Base-by-base conservation (phyloP, 2,329 filamentous ascomycete genomes). In the Davidsoniella eucalypti region DNA sequence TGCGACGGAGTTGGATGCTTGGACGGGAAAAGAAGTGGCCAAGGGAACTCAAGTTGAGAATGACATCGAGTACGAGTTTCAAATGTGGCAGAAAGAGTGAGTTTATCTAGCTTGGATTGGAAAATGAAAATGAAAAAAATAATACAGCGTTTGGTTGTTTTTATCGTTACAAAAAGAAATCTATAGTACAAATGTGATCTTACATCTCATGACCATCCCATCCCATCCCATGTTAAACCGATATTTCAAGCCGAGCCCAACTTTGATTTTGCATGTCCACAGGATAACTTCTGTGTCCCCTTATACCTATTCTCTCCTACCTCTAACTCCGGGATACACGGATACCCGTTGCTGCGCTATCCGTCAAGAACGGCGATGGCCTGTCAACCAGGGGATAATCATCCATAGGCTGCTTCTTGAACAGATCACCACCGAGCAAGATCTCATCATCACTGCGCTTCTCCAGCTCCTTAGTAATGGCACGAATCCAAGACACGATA, bases 71-170 rank as follows among this genome's bases (percentile, higher is more conserved):
- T 87, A 85, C 63, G 73, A 81, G 62, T 86, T 84, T 65, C 75
- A 84, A 63, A 75, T 87, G 75, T 87, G 79, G 78, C 78, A 82
- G 67, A 75, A 69, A 67, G 55, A 61, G 60, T 42, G n/a, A 25
- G 25, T 21, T 9, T 33, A 33, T 1, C 8, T 33, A 33, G 37
- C 12, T 18, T 33, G n/a, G 8, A 8, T 33, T 8, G 16, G 9
- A 17, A 36, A 45, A 40, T 25, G 41, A 16, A 10, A 50, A 44
- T 16, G n/a, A 41, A 8, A 33, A 41, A 21, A 5, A 40, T 41
- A 8, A 17, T 41, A 23, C 16, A 17, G 39, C 9, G 16, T 23
- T 14, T 17, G 9, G 39, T 23, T 21, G 14, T 26, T 49, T 49
- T 47, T 8, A 43, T 43, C 21, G 47, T 18, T 43, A 33, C 39